phyloP scores from a whole-genome alignment of 257 asterid genomes.

The Solanum lycopersicoides region DNA sequence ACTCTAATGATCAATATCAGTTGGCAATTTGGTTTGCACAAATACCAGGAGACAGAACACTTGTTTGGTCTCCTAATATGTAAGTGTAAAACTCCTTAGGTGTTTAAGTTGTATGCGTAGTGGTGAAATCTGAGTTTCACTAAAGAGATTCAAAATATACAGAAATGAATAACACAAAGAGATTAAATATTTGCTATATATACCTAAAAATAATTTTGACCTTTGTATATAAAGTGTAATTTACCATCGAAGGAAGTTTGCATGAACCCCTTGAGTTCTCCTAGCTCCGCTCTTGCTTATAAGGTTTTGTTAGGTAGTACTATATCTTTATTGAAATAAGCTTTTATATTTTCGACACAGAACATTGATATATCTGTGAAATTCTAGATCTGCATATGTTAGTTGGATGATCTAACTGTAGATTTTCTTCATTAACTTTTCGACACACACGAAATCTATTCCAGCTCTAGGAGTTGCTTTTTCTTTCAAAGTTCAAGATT shows the following conservation, averaged over 20 bases:
- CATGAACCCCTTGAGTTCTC: background rate
- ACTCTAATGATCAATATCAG: conserved; percentile 27
- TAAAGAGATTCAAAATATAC: background rate
- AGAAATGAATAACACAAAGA: background rate
- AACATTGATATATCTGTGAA: background rate
- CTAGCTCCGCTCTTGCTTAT: background rate
- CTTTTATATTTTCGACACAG: background rate
- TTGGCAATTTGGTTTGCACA: conserved; percentile 74
- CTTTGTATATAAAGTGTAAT: background rate
- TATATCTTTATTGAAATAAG: background rate
- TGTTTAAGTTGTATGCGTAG: background rate
- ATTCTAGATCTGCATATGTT: background rate
- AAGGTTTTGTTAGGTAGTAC: background rate
- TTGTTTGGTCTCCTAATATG: conserved; percentile 84
- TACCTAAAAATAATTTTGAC: background rate
- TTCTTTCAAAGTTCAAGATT: background rate
- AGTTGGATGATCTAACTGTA: background rate
- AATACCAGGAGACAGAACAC: conserved; percentile 58
- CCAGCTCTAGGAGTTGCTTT: background rate
- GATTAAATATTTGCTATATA: too few species aligned
- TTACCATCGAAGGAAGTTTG: background rate
- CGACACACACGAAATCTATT: background rate
- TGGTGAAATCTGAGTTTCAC: background rate
- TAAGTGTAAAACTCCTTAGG: conserved; percentile 18
- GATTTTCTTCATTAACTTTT: background rate